Base-by-base conservation (phyloP, 2,329 filamentous ascomycete genomes). In the Diaporthe capsici region DNA sequence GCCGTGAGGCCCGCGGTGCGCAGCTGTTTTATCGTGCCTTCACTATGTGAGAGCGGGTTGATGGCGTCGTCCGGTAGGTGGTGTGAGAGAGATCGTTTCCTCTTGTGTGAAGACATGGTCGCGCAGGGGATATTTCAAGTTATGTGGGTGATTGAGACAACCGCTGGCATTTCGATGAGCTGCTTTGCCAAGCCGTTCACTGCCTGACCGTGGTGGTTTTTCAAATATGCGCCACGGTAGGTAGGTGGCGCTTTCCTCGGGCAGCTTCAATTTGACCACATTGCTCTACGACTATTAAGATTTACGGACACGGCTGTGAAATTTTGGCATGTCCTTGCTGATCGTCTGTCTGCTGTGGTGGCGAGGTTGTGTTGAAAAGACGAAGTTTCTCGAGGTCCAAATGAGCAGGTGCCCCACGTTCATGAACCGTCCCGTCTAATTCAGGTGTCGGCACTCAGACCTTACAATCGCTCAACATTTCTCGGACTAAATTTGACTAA, bases 41-140 rank as follows among this genome's bases (percentile, higher is more conserved):
- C 89, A 2, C 86, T 84, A 78, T 92, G 87, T 79, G 89, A 91
- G 79, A 88, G 84, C 2, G 90, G 90, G 79, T 91, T 91, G 80
- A 89, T 89, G 72, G 84, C 80, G 63, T 83, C 82, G 20, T 79
- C 76, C 1, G 82, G 83, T 20, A 83, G 80, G 78, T 49, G 78
- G 0, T 25, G 42, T 9, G 79, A 80, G 34, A 73, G 42, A 6
- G 81, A 77, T 76, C 84, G 82, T 77, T 82, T 84, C 71, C 83
- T 84, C 73, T 86, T 87, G 65, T 81, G 79, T 63, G 80, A 77
- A 34, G 63, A 65, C 63, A 75, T 76, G 47, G 25, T 42, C 1
- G 9, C 4, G 15, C 10, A 1, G 44, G 4, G 22, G 10, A n/a
- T 13, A 53, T 7, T 22, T 12, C 53, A 28, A 12, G 4, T 58